Base-by-base conservation (phyloP, 352 stramenopile species). In the Phytophthora melonis region DNA sequence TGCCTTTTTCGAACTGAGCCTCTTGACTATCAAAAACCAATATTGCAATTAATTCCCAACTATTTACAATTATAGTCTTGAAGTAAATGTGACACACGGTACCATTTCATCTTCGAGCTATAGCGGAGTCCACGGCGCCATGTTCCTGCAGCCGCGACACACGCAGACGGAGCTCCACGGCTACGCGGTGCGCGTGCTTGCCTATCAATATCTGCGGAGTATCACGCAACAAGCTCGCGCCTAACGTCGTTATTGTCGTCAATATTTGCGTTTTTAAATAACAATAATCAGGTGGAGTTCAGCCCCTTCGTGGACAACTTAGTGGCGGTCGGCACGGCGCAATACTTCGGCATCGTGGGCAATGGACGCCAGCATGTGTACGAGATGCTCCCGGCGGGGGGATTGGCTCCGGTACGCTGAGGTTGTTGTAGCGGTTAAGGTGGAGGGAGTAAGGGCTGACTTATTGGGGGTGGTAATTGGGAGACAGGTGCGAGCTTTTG, bases 301-400 rank as follows among this genome's bases (percentile, higher is more conserved):
- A 97, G 87, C 70, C 93, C 93, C 25, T 98, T 98, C 65, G 73
- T 93, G 49, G 93, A 97, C 66, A 93, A 93, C 50, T 79, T 92
- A 19, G 41, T 98, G 25, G 90, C 93, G 6, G 89, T 98, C 7
- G 92, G 90, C 52, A 97, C 90, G 1, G 81, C 92, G 25, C 93
- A 98, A 77, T 97, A 98, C 81, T 98, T 97, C 78, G 93, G 93
- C 1, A 97, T 98, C 66, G 88, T 98, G 36, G 93, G 93, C 57
- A 98, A 98, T 79, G 93, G 93, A 0, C 80, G 89, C 4, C 89
- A 97, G 67, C 79, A 93, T 61, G 86, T 98, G 36, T 86, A 93
- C 50, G 90, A 97, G 59, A 75, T 95, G 77, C 53, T 90, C 30
- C 87, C 92, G 30, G 75, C 68, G 7, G 90, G 90, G 41, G 77